A percentile compares a stretch with the other conserved stretches of the same genome.
Conservation (phyloP, 176 grass and related monocot genomes). For the Zoysia japonica region DNA sequence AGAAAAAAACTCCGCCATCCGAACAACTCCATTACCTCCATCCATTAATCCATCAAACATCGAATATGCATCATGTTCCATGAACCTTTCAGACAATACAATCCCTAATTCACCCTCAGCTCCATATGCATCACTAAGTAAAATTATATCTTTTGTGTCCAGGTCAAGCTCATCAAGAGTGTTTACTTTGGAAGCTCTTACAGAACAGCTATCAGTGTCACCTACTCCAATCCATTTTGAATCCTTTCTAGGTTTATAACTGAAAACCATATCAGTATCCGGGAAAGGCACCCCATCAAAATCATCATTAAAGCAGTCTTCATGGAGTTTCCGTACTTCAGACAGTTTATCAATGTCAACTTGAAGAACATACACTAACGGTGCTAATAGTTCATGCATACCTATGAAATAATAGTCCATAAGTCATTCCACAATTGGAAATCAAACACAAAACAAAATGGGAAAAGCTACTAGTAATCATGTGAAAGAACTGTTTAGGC, state of each 20-base stretch:
- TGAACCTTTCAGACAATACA: conserved; percentile 91
- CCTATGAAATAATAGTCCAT: conserved; percentile 51
- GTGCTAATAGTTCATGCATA: conserved; percentile 97
- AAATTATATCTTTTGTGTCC: conserved; percentile 73
- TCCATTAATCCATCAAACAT: conserved; percentile 93
- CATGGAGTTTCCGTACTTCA: conserved; percentile 69
- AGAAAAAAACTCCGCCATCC: conserved; percentile 85
- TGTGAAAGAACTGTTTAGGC: not conserved
- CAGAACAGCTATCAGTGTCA: conserved; percentile 49
- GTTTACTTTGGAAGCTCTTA: conserved; percentile 47
- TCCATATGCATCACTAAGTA: conserved; percentile 93
- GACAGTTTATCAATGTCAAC: conserved; percentile 74
- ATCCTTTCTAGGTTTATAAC: conserved; percentile 64
- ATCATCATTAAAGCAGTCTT: conserved; percentile 79
- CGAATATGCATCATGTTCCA: conserved; percentile 98
- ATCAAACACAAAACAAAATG: conserved; percentile 20
- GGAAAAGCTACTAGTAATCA: conserved; percentile 7
- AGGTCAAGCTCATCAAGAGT: conserved; percentile 69
- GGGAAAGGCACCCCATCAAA: conserved; percentile 69
- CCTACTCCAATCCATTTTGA: conserved; percentile 41
- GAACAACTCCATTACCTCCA: conserved; percentile 62
- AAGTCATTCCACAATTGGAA: conserved; percentile 10
- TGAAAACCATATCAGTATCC: conserved; percentile 66
- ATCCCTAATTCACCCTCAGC: conserved; percentile 91
- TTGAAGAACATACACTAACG: conserved; percentile 92